Percentiles rank a stretch among this genome's conserved stretches.
phyloP scores from a whole-genome alignment of 1,139 yeast genomes.

The Wickerhamomyces sp. region DNA sequence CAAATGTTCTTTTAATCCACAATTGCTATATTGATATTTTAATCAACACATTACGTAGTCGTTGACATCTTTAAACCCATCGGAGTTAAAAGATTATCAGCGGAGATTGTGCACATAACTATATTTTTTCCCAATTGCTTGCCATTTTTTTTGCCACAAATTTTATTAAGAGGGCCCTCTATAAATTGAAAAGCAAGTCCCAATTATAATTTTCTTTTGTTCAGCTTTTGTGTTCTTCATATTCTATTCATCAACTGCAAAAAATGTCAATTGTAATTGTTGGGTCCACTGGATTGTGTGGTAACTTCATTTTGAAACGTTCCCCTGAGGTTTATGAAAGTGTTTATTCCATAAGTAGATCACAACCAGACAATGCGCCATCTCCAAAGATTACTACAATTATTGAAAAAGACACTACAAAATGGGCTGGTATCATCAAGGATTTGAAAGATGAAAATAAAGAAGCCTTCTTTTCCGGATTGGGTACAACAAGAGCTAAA shows the following conservation, averaged over 20 bases:
- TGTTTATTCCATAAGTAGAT: constrained; percentile 45
- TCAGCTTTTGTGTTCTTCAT: no score
- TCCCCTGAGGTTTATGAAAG: constrained; percentile 30
- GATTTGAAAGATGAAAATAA: constrained; percentile 11
- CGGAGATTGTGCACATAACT: no score
- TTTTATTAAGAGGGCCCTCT: no score
- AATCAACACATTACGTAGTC: neutral
- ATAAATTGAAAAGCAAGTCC: no score
- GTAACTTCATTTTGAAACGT: constrained; percentile 40
- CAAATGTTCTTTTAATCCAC: constrained; percentile 9
- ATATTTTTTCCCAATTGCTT: no score
- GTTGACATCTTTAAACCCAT: no score
- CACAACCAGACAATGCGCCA: constrained; percentile 23
- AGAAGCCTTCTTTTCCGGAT: constrained; percentile 47
- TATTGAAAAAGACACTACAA: constrained; percentile 34
- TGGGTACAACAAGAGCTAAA: constrained; percentile 70
- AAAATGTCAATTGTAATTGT: constrained; percentile 28
- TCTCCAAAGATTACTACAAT: constrained; percentile 22
- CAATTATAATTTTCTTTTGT: no score
- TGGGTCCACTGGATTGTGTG: constrained; percentile 65
- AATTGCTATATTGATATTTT: neutral
- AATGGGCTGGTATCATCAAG: constrained; percentile 35
- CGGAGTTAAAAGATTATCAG: no score
- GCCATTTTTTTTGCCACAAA: no score
- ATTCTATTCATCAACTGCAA: no score